Conservation (phyloP, 495 filamentous ascomycete species). For the Usnea hakonensis region DNA sequence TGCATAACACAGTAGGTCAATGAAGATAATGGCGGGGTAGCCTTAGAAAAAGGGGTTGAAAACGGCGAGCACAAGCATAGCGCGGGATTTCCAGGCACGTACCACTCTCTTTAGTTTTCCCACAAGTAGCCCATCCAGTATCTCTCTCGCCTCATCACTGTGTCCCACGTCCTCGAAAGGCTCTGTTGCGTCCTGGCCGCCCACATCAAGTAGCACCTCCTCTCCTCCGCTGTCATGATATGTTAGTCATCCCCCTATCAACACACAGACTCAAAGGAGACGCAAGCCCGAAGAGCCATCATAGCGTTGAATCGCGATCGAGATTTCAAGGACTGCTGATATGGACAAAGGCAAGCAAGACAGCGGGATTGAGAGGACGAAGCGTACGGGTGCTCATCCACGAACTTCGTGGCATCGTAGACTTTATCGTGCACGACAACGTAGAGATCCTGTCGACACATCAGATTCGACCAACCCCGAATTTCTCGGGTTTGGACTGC, state of each 20-base stretch:
- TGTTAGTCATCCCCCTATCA: neutral
- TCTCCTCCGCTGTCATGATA: conserved; percentile 71
- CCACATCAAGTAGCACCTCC: conserved; percentile 95
- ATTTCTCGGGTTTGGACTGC: neutral
- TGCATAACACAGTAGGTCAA: neutral
- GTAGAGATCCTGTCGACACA: conserved; percentile 56
- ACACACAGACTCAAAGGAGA: neutral
- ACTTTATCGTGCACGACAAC: conserved; percentile 93
- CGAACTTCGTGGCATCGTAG: conserved; percentile 79
- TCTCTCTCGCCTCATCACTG: conserved; percentile 96
- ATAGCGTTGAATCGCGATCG: neutral
- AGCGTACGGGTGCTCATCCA: conserved; percentile 99
- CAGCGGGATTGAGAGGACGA: conserved; percentile 3
- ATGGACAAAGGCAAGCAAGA: neutral
- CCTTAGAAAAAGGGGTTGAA: neutral
- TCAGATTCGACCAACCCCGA: neutral
- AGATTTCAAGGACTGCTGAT: neutral
- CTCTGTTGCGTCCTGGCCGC: conserved; percentile 92
- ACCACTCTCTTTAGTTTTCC: conserved; percentile 83
- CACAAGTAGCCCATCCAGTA: conserved; percentile 71
- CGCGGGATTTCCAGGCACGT: conserved; percentile 27
- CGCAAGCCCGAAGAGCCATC: neutral
- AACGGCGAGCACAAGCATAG: conserved; percentile 7
- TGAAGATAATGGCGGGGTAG: neutral
- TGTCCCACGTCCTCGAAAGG: conserved; percentile 99